phyloP scores from a whole-genome alignment of 345 rosid genomes.

The Citrus glauca region DNA sequence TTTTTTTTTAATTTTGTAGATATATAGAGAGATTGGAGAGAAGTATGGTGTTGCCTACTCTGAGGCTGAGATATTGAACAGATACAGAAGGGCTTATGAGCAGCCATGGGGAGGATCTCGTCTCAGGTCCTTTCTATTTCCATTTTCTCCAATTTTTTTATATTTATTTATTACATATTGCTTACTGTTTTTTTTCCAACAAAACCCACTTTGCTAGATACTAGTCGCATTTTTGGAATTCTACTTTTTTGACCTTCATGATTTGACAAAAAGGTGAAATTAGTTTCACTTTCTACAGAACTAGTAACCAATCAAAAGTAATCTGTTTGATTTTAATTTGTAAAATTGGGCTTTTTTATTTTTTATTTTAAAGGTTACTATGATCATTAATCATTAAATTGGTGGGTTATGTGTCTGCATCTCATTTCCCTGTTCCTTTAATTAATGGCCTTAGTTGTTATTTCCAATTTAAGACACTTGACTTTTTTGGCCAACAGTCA shows the following conservation, averaged over 20 bases:
- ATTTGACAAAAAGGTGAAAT: neutral
- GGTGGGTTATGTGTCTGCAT: neutral
- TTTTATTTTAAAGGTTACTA: neutral
- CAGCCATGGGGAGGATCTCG: constrained; percentile 97
- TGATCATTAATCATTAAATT: neutral
- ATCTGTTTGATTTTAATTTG: neutral
- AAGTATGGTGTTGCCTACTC: constrained; percentile 90
- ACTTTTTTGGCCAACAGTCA: neutral
- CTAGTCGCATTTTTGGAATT: neutral
- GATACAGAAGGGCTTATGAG: constrained; percentile 87
- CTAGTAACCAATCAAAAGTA: neutral
- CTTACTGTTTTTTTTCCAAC: too few relatives aligned
- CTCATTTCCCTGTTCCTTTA: neutral
- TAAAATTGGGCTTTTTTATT: neutral
- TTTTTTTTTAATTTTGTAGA: constrained; percentile 35
- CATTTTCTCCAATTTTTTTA: neutral
- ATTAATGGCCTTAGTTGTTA: neutral
- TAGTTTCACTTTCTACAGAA: neutral
- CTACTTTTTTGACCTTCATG: neutral
- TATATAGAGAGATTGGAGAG: constrained; percentile 80
- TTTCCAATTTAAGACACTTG: neutral
- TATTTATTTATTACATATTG: too few relatives aligned
- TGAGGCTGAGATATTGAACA: constrained; percentile 75
- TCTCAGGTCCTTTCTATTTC: constrained; percentile 53
- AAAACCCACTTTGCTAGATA: neutral